Base-by-base conservation (phyloP, 768 basidiomycete species). In the Lactarius hengduanensis region DNA sequence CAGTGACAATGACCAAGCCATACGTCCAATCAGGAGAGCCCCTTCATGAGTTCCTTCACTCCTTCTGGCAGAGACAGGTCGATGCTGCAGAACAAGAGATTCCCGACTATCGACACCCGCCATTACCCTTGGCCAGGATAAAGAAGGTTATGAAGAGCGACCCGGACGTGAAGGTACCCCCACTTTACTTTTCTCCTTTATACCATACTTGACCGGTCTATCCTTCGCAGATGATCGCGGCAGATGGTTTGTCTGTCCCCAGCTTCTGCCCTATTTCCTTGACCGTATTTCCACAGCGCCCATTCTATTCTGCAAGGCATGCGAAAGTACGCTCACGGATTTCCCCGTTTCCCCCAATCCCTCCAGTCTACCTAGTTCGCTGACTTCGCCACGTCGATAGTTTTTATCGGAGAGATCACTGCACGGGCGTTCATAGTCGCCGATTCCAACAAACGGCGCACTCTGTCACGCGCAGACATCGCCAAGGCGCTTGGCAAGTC, bases 141-240 rank as follows among this genome's bases (percentile, higher is more conserved):
- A 98, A 98, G 82, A 98, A 98, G 77, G 96, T 98, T 64, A 97
- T 98, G 93, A 98, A 98, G 82, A 96, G 91, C 76, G 94, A 95
- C 79, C 92, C 94, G 3, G 94, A 96, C 72, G 94, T 98, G 69
- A 95, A 95, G 85, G 94, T 96, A 74, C 73, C 86, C 74, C 55
- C 61, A 53, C 53, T 58, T 56, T 53, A 18, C 57, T 58, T 57
- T 11, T 53, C 40, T 55, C 34, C 20, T 2, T n/a, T 6, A 47
- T 50, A 50, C 22, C 47, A 4, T 26, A 3, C 62, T 32, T 61
- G 67, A 36, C 61, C 55, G 41, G 22, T 26, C 22, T 50, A 50
- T 22, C 34, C 22, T 22, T 58, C 9, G 30, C 69, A 95, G 95
- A 98, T 98, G 96, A 98, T 98, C 72, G 94, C 96, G 61, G 94